Conservation (phyloP, 495 filamentous ascomycete genomes). For the Antarctomyces pellizariae region DNA sequence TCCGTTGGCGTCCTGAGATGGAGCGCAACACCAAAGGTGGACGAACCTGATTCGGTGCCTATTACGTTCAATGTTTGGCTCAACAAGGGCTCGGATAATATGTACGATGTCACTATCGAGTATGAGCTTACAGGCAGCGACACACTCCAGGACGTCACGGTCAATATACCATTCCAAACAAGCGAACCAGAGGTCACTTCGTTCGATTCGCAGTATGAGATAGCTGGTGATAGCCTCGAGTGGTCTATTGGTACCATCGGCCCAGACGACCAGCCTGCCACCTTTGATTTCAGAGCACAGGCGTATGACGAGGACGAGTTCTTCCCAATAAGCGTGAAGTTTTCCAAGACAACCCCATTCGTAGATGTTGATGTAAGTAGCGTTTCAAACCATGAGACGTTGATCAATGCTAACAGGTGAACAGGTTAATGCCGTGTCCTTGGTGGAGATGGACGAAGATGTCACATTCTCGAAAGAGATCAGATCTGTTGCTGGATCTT, state of each 20-base stretch:
- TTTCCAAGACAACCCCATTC: constrained; percentile 67
- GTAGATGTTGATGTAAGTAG: constrained; percentile 69
- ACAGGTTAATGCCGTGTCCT: constrained; percentile 43
- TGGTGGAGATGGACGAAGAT: constrained; percentile 62
- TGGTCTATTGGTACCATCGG: constrained; percentile 74
- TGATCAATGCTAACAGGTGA: constrained; percentile 4
- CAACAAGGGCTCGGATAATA: constrained; percentile 55
- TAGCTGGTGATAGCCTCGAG: constrained; percentile 76
- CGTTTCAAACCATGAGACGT: background rate
- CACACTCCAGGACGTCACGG: constrained; percentile 56
- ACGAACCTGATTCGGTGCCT: constrained; percentile 53
- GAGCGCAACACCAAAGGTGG: constrained; percentile 48
- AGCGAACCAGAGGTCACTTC: constrained; percentile 73
- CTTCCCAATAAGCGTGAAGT: constrained; percentile 87
- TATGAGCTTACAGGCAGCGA: constrained; percentile 68
- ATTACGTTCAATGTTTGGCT: constrained; percentile 94
- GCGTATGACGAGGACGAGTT: constrained; percentile 72
- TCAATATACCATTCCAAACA: constrained; percentile 63
- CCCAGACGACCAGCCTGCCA: constrained; percentile 57
- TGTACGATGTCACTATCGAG: constrained; percentile 71
- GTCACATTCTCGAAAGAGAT: constrained; percentile 77
- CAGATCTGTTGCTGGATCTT: constrained; percentile 62
- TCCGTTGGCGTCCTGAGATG: constrained; percentile 73
- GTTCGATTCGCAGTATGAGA: constrained; percentile 85
- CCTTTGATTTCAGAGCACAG: constrained; percentile 82